Evolutionary conservation across 2,329 filamentous ascomycete species (phyloP).

Genomic region (Bipolaris zeicola): DNA sequence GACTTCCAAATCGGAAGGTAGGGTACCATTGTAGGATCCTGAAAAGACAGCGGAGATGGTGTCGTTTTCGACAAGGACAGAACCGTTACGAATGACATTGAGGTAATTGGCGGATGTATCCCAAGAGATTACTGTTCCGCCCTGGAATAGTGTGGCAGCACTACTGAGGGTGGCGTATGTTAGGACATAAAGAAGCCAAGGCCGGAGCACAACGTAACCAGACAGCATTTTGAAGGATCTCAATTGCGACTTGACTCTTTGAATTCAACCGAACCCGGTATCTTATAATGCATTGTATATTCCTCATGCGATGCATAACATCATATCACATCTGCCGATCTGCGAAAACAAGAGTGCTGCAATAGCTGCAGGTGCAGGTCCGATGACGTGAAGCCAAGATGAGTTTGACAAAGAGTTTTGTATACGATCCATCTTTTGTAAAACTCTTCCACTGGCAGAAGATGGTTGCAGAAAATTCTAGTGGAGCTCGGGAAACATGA

Average conservation of each 20-base stretch:
- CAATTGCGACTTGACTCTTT: background rate
- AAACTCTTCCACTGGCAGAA: background rate
- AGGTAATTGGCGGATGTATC: constrained; percentile 45
- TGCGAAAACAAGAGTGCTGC: background rate
- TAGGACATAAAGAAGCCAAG: constrained; percentile 3
- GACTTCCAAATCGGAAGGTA: constrained; percentile 33
- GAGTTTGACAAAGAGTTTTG: background rate
- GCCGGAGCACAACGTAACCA: background rate
- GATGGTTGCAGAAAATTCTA: background rate
- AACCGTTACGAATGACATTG: constrained; percentile 50
- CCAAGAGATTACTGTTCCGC: constrained; percentile 53
- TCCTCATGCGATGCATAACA: background rate
- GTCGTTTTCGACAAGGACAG: constrained; percentile 50
- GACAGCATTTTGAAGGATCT: constrained; percentile 3
- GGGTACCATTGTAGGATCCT: constrained; percentile 26
- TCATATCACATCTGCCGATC: constrained; percentile 1
- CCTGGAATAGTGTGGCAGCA: constrained; percentile 13
- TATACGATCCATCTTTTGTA: background rate
- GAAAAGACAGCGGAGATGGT: constrained; percentile 34
- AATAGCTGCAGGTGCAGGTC: background rate
- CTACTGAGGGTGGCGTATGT: constrained; percentile 1
- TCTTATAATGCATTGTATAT: constrained; percentile 5
- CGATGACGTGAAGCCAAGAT: constrained; percentile 12
- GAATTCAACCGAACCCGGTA: background rate
- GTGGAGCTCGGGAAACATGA: background rate